These are phyloP conservation scores for Cubamyces sp. DNA, from an alignment of 768 basidiomycete genomes.

Conservation along the genomic window DNA sequence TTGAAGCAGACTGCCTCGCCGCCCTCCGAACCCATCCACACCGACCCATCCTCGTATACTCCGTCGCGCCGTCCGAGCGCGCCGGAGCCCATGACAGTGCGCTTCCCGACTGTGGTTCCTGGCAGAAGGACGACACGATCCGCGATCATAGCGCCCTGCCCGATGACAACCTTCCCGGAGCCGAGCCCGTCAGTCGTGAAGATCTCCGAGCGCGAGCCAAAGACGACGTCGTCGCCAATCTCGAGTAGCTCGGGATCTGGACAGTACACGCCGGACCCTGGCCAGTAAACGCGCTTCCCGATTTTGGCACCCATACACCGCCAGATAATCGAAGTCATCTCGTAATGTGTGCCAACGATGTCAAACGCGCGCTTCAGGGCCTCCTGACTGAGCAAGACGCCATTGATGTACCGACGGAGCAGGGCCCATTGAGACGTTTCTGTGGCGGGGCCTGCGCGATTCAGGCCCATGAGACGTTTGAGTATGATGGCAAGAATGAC, in stretches of 20 bases:
- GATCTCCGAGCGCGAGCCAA: slow-evolving; percentile 49
- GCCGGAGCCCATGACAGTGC: slow-evolving; percentile 52
- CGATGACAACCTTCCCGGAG: slow-evolving; percentile 44
- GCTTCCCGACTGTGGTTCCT: slow-evolving; percentile 43
- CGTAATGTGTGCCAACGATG: slow-evolving; percentile 51
- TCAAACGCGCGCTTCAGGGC: slow-evolving; percentile 43
- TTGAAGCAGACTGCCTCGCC: slow-evolving; percentile 41
- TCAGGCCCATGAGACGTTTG: slow-evolving; percentile 48
- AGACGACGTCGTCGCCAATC: slow-evolving; percentile 54
- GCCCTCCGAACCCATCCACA: slow-evolving; percentile 50
- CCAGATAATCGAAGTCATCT: slow-evolving; percentile 48
- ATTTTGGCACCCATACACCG: slow-evolving; percentile 55
- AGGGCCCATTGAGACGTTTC: slow-evolving; percentile 38
- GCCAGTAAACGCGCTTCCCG: slow-evolving; percentile 54
- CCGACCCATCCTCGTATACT: slow-evolving; percentile 47
- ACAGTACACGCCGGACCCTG: slow-evolving; percentile 49
- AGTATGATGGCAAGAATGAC: slow-evolving; percentile 44
- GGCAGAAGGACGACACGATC: slow-evolving; percentile 53
- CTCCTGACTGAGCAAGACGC: slow-evolving; percentile 42
- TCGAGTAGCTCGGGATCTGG: slow-evolving; percentile 52
- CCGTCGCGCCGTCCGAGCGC: slow-evolving; percentile 46
- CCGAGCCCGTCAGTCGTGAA: slow-evolving; percentile 50
- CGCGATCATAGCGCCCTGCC: slow-evolving; percentile 54
- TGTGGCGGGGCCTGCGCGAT: slow-evolving; percentile 34
- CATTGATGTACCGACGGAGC: slow-evolving; percentile 46